phyloP scores from a whole-genome alignment of 306 rosid species.

The Vigna unguiculata region DNA sequence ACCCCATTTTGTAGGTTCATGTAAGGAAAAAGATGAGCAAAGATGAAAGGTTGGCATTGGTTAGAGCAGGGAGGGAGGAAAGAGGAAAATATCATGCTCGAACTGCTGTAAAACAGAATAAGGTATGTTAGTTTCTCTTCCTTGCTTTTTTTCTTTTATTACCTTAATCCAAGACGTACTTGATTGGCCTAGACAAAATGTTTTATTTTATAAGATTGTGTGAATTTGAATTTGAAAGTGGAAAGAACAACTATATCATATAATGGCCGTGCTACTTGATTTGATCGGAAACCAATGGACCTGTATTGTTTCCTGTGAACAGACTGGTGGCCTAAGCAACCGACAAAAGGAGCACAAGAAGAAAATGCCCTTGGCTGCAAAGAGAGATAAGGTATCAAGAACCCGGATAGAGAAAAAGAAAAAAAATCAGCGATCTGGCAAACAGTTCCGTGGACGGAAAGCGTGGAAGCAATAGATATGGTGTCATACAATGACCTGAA shows the following conservation, averaged over 20 bases:
- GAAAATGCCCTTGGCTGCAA: constrained; percentile 79
- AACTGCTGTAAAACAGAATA: constrained; percentile 84
- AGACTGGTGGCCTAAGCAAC: constrained; percentile 94
- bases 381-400: constrained; percentile 62
- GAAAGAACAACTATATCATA: background rate
- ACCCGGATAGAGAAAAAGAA: constrained; percentile 61
- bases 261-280: background rate
- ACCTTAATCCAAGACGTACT: background rate
- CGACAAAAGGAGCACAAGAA: constrained; percentile 86
- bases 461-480: constrained; percentile 59
- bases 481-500: background rate
- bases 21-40: constrained; percentile 71
- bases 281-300: background rate
- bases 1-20: constrained; percentile 61
- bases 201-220: background rate
- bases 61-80: constrained; percentile 89
- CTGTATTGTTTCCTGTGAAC: constrained; percentile 32
- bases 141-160: background rate
- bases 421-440: constrained; percentile 58
- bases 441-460: constrained; percentile 81
- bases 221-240: constrained; percentile 4
- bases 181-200: background rate
- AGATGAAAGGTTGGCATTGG: constrained; percentile 74
- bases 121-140: constrained; percentile 55
- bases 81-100: constrained; percentile 79